phyloP scores from a whole-genome alignment of 768 basidiomycete genomes.

The Boletus sp. region DNA sequence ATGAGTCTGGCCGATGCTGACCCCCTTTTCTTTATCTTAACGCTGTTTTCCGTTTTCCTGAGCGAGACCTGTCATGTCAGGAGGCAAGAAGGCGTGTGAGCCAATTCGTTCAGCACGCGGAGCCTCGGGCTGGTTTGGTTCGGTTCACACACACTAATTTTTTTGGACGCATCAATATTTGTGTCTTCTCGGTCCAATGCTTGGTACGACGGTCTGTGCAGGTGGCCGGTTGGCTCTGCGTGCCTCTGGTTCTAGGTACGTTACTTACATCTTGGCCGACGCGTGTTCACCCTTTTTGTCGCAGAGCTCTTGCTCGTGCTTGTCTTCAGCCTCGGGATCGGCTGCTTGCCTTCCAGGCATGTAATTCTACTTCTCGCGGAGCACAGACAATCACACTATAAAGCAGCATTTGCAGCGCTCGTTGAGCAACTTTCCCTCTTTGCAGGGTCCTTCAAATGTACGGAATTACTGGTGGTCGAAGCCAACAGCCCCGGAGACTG shows the following conservation, averaged over 20 bases:
- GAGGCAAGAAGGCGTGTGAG: constrained; percentile 14
- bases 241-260: constrained; percentile 21
- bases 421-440: neutral
- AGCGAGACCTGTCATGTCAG: constrained; percentile 1
- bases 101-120: constrained; percentile 9
- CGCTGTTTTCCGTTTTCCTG: neutral
- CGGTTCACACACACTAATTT: constrained; percentile 3
- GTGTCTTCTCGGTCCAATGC: constrained; percentile 12
- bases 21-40: constrained; percentile 30
- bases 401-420: constrained; percentile 6
- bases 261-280: neutral
- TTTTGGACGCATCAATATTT: neutral
- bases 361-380: neutral
- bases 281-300: constrained; percentile 12
- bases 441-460: constrained; percentile 12
- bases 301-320: constrained; percentile 14
- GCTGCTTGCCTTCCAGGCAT: constrained; percentile 18
- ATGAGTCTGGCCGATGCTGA: constrained; percentile 47
- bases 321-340: constrained; percentile 9
- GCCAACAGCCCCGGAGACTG: constrained; percentile 5
- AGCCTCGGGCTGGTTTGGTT: constrained; percentile 14
- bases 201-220: constrained; percentile 19
- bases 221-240: constrained; percentile 25
- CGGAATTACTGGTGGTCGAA: constrained; percentile 36
- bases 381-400: neutral